phyloP scores from a whole-genome alignment of 805 yeast species.

The Monosporozyma servazzii region DNA sequence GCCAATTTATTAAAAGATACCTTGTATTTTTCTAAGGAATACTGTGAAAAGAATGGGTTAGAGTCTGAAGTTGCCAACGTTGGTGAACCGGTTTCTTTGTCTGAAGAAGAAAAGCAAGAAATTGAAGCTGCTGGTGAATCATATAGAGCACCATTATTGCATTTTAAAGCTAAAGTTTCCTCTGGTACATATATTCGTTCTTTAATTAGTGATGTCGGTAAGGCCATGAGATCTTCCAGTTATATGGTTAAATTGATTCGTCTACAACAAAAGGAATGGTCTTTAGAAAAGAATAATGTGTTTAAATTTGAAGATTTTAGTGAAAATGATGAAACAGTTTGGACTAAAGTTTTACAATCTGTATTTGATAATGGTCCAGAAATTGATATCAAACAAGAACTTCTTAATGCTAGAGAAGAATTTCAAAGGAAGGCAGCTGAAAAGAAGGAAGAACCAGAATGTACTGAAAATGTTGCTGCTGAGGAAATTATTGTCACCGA shows the following conservation, averaged over 20 bases:
- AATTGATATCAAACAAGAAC: slow-evolving; percentile 34
- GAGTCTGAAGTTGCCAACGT: slow-evolving; percentile 33
- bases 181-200: slow-evolving; percentile 95
- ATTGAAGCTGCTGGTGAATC: slow-evolving; percentile 29
- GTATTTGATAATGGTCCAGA: slow-evolving; percentile 43
- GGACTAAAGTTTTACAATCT: slow-evolving; percentile 56
- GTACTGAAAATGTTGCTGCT: background rate
- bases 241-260: slow-evolving; percentile 82
- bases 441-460: slow-evolving; percentile 2
- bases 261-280: slow-evolving; percentile 76
- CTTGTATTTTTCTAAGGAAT: slow-evolving; percentile 51
- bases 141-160: slow-evolving; percentile 57
- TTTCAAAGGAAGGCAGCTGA: slow-evolving; percentile 5
- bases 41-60: slow-evolving; percentile 35
- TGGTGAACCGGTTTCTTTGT: slow-evolving; percentile 33
- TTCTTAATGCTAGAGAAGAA: slow-evolving; percentile 26
- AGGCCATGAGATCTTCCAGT: slow-evolving; percentile 69
- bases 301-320: slow-evolving; percentile 61
- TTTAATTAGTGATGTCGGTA: slow-evolving; percentile 78
- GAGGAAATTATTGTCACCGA: background rate
- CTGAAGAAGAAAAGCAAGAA: slow-evolving; percentile 26
- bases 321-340: slow-evolving; percentile 47
- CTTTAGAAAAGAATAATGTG: slow-evolving; percentile 53
- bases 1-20: slow-evolving; percentile 57
- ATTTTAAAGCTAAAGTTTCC: slow-evolving; percentile 69